Evolutionary conservation across 2,329 filamentous ascomycete genomes (phyloP).

Genomic region (Diplocarpon rosae): DNA sequence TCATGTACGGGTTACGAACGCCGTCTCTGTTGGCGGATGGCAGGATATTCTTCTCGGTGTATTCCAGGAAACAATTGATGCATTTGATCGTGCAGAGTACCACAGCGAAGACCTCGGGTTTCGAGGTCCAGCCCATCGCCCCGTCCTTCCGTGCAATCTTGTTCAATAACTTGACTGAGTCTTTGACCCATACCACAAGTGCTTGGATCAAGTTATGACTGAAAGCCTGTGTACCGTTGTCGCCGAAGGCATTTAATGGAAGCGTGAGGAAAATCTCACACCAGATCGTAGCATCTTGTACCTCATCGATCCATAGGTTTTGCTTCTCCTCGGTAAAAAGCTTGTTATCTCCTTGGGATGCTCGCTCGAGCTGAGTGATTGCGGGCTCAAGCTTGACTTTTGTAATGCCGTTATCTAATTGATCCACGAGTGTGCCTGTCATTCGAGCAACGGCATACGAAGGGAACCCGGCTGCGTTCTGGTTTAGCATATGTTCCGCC

Average conservation of each 20-base stretch:
- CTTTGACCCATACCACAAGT: slow-evolving; percentile 36
- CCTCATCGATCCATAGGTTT: slow-evolving; percentile 84
- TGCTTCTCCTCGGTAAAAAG: slow-evolving; percentile 87
- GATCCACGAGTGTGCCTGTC: slow-evolving; percentile 10
- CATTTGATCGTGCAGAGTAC: slow-evolving; percentile 35
- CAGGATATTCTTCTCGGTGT: background rate
- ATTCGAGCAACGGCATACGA: slow-evolving; percentile 14
- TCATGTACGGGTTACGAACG: too few relatives aligned
- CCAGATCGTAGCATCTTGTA: slow-evolving; percentile 66
- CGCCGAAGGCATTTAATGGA: background rate
- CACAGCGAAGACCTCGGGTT: slow-evolving; percentile 54
- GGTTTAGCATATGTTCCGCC: slow-evolving; percentile 7
- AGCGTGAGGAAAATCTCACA: slow-evolving; percentile 29
- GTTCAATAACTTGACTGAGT: slow-evolving; percentile 10
- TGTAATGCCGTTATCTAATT: background rate
- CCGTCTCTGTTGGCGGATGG: background rate
- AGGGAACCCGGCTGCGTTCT: slow-evolving; percentile 5
- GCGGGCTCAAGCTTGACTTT: slow-evolving; percentile 24
- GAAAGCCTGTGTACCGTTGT: background rate
- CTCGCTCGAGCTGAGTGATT: slow-evolving; percentile 32
- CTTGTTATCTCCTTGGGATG: slow-evolving; percentile 47
- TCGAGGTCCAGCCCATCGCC: slow-evolving; percentile 61
- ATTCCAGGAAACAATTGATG: slow-evolving; percentile 11
- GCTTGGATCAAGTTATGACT: background rate
- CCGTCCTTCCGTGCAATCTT: slow-evolving; percentile 41